Evolutionary conservation across 1,139 yeast species (phyloP).

Genomic region (Diutina scorzettiae): DNA sequence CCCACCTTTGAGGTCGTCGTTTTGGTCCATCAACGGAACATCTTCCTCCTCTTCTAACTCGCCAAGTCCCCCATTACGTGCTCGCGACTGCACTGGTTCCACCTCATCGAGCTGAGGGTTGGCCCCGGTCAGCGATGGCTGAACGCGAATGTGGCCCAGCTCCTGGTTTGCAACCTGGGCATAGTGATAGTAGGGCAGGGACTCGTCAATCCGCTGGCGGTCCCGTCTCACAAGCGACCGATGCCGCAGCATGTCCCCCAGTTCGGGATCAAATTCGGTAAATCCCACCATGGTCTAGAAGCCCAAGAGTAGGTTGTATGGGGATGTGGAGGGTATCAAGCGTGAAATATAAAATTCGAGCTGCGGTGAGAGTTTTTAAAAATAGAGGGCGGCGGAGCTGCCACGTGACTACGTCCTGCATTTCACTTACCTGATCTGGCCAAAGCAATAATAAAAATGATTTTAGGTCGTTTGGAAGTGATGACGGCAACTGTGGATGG

Average conservation of each 20-base stretch:
- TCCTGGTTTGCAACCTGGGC: constrained; percentile 71
- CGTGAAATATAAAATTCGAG: background rate
- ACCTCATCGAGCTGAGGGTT: constrained; percentile 31
- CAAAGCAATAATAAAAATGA: background rate
- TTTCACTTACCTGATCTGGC: constrained; percentile 1
- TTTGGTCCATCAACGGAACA: constrained; percentile 31
- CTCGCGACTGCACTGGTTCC: constrained; percentile 1
- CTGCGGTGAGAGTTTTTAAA: background rate
- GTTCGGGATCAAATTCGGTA: constrained; percentile 25
- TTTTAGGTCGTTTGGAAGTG: too few relatives aligned
- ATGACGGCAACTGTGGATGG: too few relatives aligned
- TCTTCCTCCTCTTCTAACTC: constrained; percentile 16
- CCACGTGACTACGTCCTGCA: constrained; percentile 2
- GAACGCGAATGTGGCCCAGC: constrained; percentile 46
- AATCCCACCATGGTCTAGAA: background rate
- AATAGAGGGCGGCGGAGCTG: constrained; percentile 1
- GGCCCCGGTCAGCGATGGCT: constrained; percentile 65
- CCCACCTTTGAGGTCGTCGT: constrained; percentile 21
- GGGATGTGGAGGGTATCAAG: background rate
- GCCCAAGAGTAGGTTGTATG: background rate
- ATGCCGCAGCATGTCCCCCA: constrained; percentile 41
- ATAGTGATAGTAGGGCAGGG: constrained; percentile 67
- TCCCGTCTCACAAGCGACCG: constrained; percentile 73
- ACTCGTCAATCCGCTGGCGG: constrained; percentile 52
- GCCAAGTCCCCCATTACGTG: constrained; percentile 7